Evolutionary conservation across 2,329 filamentous ascomycete genomes (phyloP).

Genomic region (Fusarium beomiforme): DNA sequence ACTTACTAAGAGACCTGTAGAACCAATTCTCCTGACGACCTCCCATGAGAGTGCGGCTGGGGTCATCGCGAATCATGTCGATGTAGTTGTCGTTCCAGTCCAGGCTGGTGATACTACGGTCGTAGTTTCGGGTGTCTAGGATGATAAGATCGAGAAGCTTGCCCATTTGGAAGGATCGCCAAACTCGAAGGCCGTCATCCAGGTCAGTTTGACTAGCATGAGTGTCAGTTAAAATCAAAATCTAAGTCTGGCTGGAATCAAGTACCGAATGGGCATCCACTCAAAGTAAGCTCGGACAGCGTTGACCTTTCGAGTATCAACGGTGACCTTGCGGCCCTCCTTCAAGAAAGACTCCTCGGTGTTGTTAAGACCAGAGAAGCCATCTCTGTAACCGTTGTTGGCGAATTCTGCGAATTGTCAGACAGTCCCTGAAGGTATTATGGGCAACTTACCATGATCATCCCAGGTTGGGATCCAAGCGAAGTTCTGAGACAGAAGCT

Average conservation of each 20-base stretch:
- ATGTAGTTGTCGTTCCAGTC: conserved; percentile 26
- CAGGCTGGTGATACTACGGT: conserved; percentile 68
- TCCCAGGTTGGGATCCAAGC: conserved; percentile 59
- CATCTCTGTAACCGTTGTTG: conserved; percentile 73
- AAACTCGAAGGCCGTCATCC: conserved; percentile 75
- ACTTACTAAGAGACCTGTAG: conserved; percentile 67
- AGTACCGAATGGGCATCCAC: conserved; percentile 62
- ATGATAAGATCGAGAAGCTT: conserved; percentile 73
- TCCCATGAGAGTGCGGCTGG: conserved; percentile 76
- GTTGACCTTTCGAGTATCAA: conserved; percentile 80
- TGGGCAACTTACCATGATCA: conserved; percentile 11
- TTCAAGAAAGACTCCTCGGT: conserved; percentile 30
- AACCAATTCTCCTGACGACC: conserved; percentile 80
- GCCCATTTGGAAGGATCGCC: conserved; percentile 73
- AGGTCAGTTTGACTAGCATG: conserved; percentile 45
- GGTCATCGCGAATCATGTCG: conserved; percentile 68
- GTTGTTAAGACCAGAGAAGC: conserved; percentile 69
- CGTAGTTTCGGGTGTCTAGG: conserved; percentile 75
- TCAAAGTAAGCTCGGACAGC: conserved; percentile 77
- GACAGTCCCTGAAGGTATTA: accelerated
- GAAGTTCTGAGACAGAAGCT: conserved; percentile 53
- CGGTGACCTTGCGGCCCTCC: conserved; percentile 54
- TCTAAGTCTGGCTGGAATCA: conserved; percentile 47
- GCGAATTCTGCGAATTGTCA: conserved; percentile 56
- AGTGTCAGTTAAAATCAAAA: not conserved